Evolutionary conservation across 1,284 basidiomycete genomes (phyloP).

Genomic region (Pseudozyma hubeiensis): DNA sequence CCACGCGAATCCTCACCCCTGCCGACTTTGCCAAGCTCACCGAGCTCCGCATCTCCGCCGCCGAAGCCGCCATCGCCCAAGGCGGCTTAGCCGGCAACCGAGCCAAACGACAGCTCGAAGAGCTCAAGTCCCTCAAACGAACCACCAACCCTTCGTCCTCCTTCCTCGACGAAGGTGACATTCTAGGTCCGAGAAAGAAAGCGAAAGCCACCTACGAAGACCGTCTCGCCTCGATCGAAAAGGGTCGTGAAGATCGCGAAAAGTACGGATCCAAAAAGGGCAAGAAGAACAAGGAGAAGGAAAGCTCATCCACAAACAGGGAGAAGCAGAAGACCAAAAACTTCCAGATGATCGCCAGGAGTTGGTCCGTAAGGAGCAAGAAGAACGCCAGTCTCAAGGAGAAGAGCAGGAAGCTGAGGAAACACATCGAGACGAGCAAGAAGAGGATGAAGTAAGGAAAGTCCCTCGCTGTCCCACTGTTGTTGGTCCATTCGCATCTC

Average conservation of each 20-base stretch:
- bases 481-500: not conserved
- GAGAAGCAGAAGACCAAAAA: constrained; percentile 65
- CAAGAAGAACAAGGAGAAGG: constrained; percentile 66
- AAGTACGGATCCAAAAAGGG: constrained; percentile 79
- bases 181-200: constrained; percentile 93
- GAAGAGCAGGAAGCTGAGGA: constrained; percentile 58
- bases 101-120: constrained; percentile 69
- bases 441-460: constrained; percentile 60
- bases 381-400: constrained; percentile 65
- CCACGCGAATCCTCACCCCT: constrained; percentile 93
- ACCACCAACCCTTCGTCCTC: constrained; percentile 63
- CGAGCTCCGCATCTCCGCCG: constrained; percentile 82
- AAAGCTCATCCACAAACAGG: constrained; percentile 59
- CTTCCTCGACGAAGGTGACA: constrained; percentile 70
- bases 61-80: constrained; percentile 74
- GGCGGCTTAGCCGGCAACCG: constrained; percentile 56
- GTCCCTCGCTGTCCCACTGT: no score
- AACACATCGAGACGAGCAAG: constrained; percentile 63
- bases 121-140: constrained; percentile 78
- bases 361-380: constrained; percentile 64
- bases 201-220: constrained; percentile 93
- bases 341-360: constrained; percentile 65
- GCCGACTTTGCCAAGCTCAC: constrained; percentile 95
- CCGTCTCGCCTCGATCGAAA: constrained; percentile 88
- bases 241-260: constrained; percentile 93